Conservation (phyloP, 148 eudicot species). For the Chenopodium formosanum region DNA sequence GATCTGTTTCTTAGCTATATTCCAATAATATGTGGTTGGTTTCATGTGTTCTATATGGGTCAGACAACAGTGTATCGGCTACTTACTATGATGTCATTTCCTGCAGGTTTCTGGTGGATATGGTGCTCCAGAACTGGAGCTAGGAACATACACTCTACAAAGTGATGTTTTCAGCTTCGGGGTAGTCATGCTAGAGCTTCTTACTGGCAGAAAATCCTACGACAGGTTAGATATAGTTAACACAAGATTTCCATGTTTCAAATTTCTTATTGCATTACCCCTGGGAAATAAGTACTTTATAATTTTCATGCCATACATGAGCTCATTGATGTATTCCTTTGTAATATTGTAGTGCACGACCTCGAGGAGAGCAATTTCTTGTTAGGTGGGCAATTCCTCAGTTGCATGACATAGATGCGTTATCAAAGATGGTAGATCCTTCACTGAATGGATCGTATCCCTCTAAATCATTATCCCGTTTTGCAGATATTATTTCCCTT, state of each 20-base stretch:
- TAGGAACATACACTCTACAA: slow-evolving; percentile 64
- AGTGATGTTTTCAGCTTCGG: slow-evolving; percentile 98
- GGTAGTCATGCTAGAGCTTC: slow-evolving; percentile 88
- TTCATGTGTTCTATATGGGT: background rate
- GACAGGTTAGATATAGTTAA: slow-evolving; percentile 57
- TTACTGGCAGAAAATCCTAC: slow-evolving; percentile 79
- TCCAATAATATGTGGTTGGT: background rate
- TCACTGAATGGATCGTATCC: slow-evolving; percentile 68
- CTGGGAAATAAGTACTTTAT: background rate
- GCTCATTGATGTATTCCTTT: background rate
- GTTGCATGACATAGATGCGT: slow-evolving; percentile 89
- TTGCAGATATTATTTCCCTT: slow-evolving; percentile 89
- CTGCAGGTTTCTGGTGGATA: slow-evolving; percentile 67
- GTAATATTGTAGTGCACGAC: slow-evolving; percentile 45
- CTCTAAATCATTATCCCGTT: slow-evolving; percentile 77
- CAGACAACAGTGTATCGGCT: background rate
- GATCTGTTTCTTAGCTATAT: background rate
- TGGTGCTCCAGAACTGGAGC: slow-evolving; percentile 94
- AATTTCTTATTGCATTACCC: background rate
- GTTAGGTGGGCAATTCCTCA: slow-evolving; percentile 86
- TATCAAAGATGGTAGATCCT: slow-evolving; percentile 90
- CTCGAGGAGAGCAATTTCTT: slow-evolving; percentile 78
- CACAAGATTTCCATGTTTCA: background rate
- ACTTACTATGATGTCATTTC: slow-evolving; percentile 1
- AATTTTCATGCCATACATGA: background rate